Conservation (phyloP, 1,284 basidiomycete species). For the Trametes pubescens region DNA sequence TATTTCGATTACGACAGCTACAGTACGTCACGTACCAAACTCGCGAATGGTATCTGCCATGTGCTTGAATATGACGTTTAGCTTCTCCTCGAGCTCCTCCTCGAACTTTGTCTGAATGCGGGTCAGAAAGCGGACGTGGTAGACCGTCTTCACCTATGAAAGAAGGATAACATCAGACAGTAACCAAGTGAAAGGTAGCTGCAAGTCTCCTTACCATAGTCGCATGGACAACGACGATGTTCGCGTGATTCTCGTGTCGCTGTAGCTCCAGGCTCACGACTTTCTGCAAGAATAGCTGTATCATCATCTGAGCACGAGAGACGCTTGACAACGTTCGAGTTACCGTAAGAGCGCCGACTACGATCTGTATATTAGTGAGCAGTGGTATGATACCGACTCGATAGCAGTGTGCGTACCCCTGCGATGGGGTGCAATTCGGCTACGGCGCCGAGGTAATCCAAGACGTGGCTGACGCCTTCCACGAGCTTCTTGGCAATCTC, state of each 20-base stretch:
- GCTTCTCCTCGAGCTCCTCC: constrained; percentile 5
- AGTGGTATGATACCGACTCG: neutral
- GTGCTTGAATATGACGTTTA: constrained; percentile 1
- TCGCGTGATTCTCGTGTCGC: constrained; percentile 22
- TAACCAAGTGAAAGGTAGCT: no score
- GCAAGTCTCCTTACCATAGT: constrained; percentile 13
- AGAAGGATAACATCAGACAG: neutral
- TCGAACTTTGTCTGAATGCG: constrained; percentile 5
- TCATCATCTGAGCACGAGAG: neutral
- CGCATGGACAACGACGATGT: constrained; percentile 18
- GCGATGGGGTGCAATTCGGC: constrained; percentile 16
- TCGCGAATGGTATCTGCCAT: constrained; percentile 12
- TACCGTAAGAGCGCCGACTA: constrained; percentile 13
- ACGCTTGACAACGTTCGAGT: neutral
- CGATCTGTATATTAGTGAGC: constrained; percentile 3
- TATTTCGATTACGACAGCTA: neutral
- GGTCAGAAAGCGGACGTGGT: constrained; percentile 13
- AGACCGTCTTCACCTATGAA: constrained; percentile 16
- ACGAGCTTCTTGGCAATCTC: constrained; percentile 17
- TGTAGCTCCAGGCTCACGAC: constrained; percentile 16
- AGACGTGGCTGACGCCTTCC: constrained; percentile 12
- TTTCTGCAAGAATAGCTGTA: neutral
- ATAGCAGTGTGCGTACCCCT: neutral
- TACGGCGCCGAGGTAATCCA: constrained; percentile 13
- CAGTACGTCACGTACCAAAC: neutral